Conservation (phyloP, 2,329 filamentous ascomycete species). For the Phaeosphaeria sp. region DNA sequence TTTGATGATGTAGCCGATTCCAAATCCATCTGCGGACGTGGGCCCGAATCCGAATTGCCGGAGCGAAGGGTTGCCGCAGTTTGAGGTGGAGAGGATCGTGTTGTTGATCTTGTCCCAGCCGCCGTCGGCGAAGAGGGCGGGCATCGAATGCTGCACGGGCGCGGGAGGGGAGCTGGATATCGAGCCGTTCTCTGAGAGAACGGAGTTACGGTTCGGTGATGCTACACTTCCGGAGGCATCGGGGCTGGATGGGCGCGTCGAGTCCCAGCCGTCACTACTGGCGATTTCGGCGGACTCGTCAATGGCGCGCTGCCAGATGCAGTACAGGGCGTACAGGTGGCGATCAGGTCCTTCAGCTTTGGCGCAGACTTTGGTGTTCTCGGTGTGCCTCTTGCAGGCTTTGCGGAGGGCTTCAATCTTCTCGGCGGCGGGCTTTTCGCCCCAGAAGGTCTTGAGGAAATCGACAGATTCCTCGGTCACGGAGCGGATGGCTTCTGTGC, state of each 20-base stretch:
- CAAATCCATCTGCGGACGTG: constrained; percentile 91
- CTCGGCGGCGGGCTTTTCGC: constrained; percentile 78
- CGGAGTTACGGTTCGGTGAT: constrained; percentile 63
- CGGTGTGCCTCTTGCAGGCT: constrained; percentile 83
- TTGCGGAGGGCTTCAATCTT: constrained; percentile 87
- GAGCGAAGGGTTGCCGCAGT: constrained; percentile 94
- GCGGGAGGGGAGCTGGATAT: constrained; percentile 60
- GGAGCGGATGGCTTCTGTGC: constrained; percentile 90
- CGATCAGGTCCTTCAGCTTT: constrained; percentile 92
- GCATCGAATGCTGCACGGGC: constrained; percentile 61
- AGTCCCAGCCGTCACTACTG: constrained; percentile 62
- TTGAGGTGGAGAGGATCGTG: constrained; percentile 95
- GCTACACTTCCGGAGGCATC: constrained; percentile 57
- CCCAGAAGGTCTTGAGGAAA: constrained; percentile 95
- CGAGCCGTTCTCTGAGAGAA: constrained; percentile 58
- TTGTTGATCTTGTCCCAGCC: constrained; percentile 97
- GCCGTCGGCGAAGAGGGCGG: constrained; percentile 81
- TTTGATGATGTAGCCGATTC: constrained; percentile 99
- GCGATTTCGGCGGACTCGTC: constrained; percentile 71
- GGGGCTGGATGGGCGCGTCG: constrained; percentile 59
- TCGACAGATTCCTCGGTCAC: constrained; percentile 84
- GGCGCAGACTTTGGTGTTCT: constrained; percentile 81
- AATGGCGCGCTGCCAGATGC: constrained; percentile 88
- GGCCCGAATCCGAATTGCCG: constrained; percentile 97
- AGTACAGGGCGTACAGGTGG: constrained; percentile 92